Percentiles rank a stretch among this genome's conserved stretches.
phyloP scores from a whole-genome alignment of 805 yeast genomes.

The Kodamaea restingae region DNA sequence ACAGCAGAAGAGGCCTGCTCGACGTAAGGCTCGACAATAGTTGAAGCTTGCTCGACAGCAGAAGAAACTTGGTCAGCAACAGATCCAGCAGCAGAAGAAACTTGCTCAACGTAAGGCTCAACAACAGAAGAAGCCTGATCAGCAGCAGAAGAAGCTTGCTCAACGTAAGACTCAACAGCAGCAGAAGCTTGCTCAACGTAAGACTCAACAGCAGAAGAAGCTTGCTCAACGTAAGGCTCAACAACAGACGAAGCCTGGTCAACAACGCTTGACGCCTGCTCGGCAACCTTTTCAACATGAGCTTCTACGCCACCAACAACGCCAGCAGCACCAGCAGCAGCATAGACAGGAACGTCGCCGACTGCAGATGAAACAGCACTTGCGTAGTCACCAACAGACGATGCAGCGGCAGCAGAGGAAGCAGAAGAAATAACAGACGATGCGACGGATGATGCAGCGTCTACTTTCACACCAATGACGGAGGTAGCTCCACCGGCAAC shows the following conservation, averaged over 20 bases:
- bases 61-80: neutral
- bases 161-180: slow-evolving; percentile 1
- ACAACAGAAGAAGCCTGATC: slow-evolving; percentile 1
- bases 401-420: neutral
- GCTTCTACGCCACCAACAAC: slow-evolving; percentile 4
- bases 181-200: too few species aligned
- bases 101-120: slow-evolving; percentile 9
- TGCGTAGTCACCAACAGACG: neutral
- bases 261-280: neutral
- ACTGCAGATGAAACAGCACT: neutral
- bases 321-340: slow-evolving; percentile 3
- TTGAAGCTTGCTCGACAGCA: neutral
- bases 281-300: slow-evolving; percentile 7
- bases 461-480: neutral
- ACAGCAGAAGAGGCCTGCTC: neutral
- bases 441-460: too few species aligned
- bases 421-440: neutral
- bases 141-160: neutral
- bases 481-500: neutral
- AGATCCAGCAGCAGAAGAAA: slow-evolving; percentile 2
- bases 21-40: neutral
- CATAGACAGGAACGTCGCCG: neutral
- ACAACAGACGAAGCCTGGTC: neutral
- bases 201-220: neutral
- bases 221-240: neutral